These are phyloP conservation scores for Kwoniella dejecticola DNA, from an alignment of 768 basidiomycete species.

Conservation along the genomic window DNA sequence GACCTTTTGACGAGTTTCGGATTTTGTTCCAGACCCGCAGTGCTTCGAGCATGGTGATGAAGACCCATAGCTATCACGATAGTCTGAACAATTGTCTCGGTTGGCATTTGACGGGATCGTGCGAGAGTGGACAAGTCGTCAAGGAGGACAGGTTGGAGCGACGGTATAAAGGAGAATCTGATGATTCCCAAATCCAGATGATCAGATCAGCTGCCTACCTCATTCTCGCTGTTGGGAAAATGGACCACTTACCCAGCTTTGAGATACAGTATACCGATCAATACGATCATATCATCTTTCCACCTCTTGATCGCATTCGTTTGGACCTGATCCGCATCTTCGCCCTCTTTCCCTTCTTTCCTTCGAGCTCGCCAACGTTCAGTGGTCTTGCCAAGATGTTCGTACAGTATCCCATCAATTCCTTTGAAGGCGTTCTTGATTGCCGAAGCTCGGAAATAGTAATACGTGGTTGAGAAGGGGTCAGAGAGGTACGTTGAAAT, in stretches of 20 bases:
- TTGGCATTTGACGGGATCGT: constrained; percentile 69
- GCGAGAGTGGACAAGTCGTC: constrained; percentile 67
- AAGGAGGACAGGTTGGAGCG: constrained; percentile 32
- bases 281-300: constrained; percentile 71
- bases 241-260: constrained; percentile 52
- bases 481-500: constrained; percentile 82
- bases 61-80: constrained; percentile 76
- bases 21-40: constrained; percentile 25
- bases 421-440: constrained; percentile 83
- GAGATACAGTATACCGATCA: constrained; percentile 72
- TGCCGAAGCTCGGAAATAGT: constrained; percentile 90
- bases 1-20: constrained; percentile 35
- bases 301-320: constrained; percentile 62
- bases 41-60: constrained; percentile 72
- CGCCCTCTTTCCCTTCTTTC: constrained; percentile 16
- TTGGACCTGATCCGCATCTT: constrained; percentile 9
- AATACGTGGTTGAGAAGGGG: constrained; percentile 73
- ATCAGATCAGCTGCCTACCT: no score
- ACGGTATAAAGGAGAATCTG: constrained; percentile 35
- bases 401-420: constrained; percentile 79
- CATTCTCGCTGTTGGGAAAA: no score
- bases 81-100: constrained; percentile 73
- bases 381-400: constrained; percentile 67
- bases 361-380: constrained; percentile 58
- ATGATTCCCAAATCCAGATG: constrained; percentile 24